Base-by-base conservation (phyloP, 106 monocot genomes). In the Chionographis japonica region DNA sequence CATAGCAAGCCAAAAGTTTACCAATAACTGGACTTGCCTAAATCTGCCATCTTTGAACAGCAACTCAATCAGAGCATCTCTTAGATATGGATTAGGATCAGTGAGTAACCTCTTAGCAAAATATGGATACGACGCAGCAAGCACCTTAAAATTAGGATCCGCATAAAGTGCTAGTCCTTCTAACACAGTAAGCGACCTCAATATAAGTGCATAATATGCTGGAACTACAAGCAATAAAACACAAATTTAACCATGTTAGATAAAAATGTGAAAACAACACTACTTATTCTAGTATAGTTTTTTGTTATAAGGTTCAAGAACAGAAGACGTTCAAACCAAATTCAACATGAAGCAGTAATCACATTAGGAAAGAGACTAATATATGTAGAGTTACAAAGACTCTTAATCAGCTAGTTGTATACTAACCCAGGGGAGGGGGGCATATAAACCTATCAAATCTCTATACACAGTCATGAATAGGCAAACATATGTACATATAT, bases 1-100 rank as follows among this genome's bases (percentile, higher is more conserved):
- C 3, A 20, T 58, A n/a, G 56, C 42, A 9, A 58, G 41, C 2
- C 49, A 17, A 16, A 3, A 20, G 8, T 46, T 5, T 46, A 6
- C 46, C 46, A 46, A 20, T 58, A 64, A 1, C 63, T 2, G 40
- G 20, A 85, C 77, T 68, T 79, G 59, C 98, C 98, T 98, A 79
- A 98, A 98, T 90, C 88, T 92, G 36, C 98, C 93, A 81, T 98
- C 93, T 78, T 98, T 98, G 83, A 98, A 98, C 65, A 98, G 72
- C 57, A 98, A 74, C 77, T 98, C 93, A 77, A 98, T 82, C 27
- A 98, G 87, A 60, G 98, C 89, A 81, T 98, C 98, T 82, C 98
- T 82, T n/a, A 98, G 98, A 75, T 98, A 98, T 72, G 98, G 98
- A 80, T 98, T 93, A 19, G 93, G 90, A 81, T 98, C 98, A 61